Percentiles rank a stretch among this genome's conserved stretches.
phyloP scores from a whole-genome alignment of 1,284 basidiomycete genomes.

The Blastosporella zonata region DNA sequence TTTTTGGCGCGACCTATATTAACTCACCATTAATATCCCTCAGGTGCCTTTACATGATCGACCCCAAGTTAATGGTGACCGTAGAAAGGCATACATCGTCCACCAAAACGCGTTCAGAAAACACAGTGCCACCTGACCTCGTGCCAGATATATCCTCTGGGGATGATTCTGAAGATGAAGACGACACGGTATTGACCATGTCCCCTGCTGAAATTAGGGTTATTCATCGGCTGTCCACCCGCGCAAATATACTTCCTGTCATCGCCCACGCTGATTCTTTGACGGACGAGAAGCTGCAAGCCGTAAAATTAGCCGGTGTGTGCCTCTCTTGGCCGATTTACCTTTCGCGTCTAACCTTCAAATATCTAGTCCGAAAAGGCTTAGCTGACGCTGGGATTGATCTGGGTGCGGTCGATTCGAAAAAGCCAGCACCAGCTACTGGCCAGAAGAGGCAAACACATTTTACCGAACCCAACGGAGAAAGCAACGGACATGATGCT shows the following conservation, averaged over 20 bases:
- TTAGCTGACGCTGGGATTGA: conserved; percentile 61
- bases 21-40: conserved; percentile 20
- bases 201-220: conserved; percentile 74
- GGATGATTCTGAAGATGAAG: conserved; percentile 47
- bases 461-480: conserved; percentile 25
- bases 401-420: conserved; percentile 68
- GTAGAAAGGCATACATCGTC: conserved; percentile 46
- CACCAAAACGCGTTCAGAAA: conserved; percentile 54
- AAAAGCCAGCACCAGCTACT: conserved; percentile 18
- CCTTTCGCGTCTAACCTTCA: conserved; percentile 9
- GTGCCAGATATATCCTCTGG: conserved; percentile 49
- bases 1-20: conserved; percentile 2
- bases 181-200: conserved; percentile 52
- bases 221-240: conserved; percentile 65
- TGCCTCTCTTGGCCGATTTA: conserved; percentile 6
- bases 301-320: conserved; percentile 59
- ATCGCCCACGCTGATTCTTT: conserved; percentile 75
- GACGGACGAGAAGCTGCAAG: conserved; percentile 65
- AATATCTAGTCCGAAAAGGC: conserved; percentile 54
- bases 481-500: conserved; percentile 20
- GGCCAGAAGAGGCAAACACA: conserved; percentile 31
- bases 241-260: conserved; percentile 75
- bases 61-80: conserved; percentile 67
- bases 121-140: conserved; percentile 55
- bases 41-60: conserved; percentile 80